These are phyloP conservation scores for Scedosporium aurantiacum DNA, from an alignment of 2,329 filamentous ascomycete genomes.

Conservation along the genomic window DNA sequence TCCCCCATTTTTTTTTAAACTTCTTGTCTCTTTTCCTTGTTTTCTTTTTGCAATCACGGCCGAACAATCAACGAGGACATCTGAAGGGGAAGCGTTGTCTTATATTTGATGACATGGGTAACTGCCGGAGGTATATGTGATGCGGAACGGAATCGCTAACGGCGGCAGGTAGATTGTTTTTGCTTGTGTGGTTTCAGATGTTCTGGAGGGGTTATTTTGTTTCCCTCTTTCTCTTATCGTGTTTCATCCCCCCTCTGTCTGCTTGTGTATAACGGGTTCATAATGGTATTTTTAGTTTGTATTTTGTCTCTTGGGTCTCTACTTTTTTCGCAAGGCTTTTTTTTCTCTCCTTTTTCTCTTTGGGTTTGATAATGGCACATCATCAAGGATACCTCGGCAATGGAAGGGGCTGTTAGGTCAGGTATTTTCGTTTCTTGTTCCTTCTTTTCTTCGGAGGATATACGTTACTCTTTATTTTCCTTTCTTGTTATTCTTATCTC, in stretches of 20 bases:
- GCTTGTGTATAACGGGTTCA: conserved; percentile 1
- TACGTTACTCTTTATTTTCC: not conserved
- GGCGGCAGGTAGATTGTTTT: not conserved
- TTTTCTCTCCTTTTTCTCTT: not conserved
- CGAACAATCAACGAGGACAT: not conserved
- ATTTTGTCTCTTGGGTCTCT: not conserved
- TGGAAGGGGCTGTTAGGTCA: not conserved
- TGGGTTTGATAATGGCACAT: not conserved
- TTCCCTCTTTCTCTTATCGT: not conserved
- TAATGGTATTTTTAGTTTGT: not conserved
- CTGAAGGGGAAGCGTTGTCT: not conserved
- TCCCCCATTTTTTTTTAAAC: not conserved
- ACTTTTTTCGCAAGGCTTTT: not conserved
- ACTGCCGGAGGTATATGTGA: not conserved
- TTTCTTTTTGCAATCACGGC: not conserved
- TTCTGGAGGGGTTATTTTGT: not conserved
- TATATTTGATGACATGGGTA: not conserved
- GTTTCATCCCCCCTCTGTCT: conserved; percentile 5
- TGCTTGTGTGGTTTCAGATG: not conserved
- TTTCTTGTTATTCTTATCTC: not conserved
- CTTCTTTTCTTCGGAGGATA: not conserved
- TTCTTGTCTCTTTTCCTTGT: not conserved
- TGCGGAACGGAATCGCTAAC: not conserved
- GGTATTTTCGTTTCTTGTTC: not conserved
- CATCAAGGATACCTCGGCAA: conserved; percentile 1